phyloP scores from a whole-genome alignment of 305 asterid genomes.

The Ilex paraguariensis region DNA sequence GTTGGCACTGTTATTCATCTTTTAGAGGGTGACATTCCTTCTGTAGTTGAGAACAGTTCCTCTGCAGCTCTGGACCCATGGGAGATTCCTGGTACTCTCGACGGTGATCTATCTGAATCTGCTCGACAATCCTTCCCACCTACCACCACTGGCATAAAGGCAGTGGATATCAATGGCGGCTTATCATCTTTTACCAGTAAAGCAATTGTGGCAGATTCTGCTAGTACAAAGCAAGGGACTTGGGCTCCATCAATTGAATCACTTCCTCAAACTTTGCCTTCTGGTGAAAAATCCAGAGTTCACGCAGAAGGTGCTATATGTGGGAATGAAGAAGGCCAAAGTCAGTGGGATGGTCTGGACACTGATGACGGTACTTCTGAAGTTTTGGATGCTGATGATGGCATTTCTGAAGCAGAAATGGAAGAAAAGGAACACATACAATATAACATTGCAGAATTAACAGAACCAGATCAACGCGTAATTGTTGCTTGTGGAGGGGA shows the following conservation, averaged over 20 bases:
- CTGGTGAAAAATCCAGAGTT: slow-evolving; percentile 20
- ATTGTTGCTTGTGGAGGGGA: slow-evolving; percentile 78
- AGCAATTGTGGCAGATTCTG: slow-evolving; percentile 14
- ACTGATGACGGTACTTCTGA: slow-evolving; percentile 31
- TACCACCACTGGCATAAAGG: slow-evolving; percentile 14
- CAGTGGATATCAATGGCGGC: slow-evolving; percentile 9
- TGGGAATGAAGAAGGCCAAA: slow-evolving; percentile 27
- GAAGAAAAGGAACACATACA: slow-evolving; percentile 37
- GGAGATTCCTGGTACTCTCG: slow-evolving; percentile 75
- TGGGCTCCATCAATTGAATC: slow-evolving; percentile 6
- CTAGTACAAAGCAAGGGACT: slow-evolving; percentile 1
- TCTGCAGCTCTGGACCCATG: slow-evolving; percentile 71
- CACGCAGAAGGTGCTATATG: slow-evolving; percentile 21
- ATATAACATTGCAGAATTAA: slow-evolving; percentile 74
- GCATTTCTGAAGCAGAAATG: slow-evolving; percentile 27
- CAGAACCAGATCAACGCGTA: slow-evolving; percentile 70
- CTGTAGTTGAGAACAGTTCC: slow-evolving; percentile 51
- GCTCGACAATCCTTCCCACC: slow-evolving; percentile 22
- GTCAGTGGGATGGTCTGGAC: slow-evolving; percentile 28
- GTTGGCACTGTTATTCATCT: slow-evolving; percentile 91
- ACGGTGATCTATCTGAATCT: slow-evolving; percentile 27
- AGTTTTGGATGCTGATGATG: slow-evolving; percentile 26
- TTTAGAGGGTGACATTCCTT: slow-evolving; percentile 74
- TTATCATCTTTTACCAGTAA: slow-evolving; percentile 17
- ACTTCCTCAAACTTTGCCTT: slow-evolving; percentile 24